A percentile compares a stretch with the other conserved stretches of the same genome.
phyloP scores from a whole-genome alignment of 202 grass and related monocot genomes.

The Dendrocalamus latiflorus region DNA sequence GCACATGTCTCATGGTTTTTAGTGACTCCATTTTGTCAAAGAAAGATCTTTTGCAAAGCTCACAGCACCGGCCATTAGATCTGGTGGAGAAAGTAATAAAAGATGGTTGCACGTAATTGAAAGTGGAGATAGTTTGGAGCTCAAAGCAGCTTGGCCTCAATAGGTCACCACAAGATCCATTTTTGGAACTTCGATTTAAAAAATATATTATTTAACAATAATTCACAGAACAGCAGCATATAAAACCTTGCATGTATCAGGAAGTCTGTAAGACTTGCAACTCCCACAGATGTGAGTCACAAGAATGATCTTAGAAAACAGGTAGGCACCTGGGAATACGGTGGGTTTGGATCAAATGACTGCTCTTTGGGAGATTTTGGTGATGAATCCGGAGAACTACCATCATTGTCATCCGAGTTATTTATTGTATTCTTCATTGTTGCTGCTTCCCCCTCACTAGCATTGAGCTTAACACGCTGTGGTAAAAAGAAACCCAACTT shows the following conservation, averaged over 20 bases:
- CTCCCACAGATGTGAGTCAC: background rate
- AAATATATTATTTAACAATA: background rate
- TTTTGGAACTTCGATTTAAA: background rate
- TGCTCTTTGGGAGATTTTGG: constrained; percentile 46
- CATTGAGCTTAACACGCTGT: constrained; percentile 60
- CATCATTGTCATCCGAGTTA: constrained; percentile 52
- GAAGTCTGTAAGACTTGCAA: background rate
- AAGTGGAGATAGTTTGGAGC: background rate
- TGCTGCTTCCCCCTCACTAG: constrained; percentile 46
- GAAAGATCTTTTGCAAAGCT: background rate
- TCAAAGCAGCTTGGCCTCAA: background rate
- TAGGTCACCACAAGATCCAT: background rate
- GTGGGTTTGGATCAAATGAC: constrained; percentile 40
- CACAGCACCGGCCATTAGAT: background rate
- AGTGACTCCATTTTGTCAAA: background rate
- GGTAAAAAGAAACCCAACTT: constrained; percentile 13
- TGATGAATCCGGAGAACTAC: constrained; percentile 65
- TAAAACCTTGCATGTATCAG: background rate
- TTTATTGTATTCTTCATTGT: constrained; percentile 45
- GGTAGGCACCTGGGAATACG: constrained; percentile 53
- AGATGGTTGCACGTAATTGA: background rate
- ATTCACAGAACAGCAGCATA: background rate
- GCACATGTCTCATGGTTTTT: background rate
- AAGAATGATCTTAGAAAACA: background rate
- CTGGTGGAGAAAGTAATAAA: background rate